Conservation (phyloP, 192 early-diverging fungal genomes). For the Umbelopsis ramanniana region DNA sequence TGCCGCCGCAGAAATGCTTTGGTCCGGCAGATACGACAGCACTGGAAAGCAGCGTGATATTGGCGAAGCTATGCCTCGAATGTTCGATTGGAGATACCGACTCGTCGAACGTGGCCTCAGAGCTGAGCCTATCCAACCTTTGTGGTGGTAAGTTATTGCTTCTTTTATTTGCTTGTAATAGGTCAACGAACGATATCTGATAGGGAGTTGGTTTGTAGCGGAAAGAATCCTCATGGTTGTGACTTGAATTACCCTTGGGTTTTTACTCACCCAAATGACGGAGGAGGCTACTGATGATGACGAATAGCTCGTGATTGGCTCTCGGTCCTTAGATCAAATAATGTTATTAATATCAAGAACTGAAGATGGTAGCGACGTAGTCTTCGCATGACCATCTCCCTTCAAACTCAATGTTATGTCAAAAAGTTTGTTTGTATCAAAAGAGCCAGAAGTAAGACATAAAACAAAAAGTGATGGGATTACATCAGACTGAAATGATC, state of each 20-base stretch:
- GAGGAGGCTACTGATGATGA: constrained; percentile 4
- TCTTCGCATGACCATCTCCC: too few relatives aligned
- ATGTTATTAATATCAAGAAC: not conserved
- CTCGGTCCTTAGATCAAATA: not conserved
- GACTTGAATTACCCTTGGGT: constrained; percentile 15
- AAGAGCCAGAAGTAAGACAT: too few relatives aligned
- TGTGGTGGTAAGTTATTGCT: constrained; percentile 36
- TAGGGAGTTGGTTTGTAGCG: not conserved
- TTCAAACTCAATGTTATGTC: too few relatives aligned
- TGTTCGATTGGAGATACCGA: constrained; percentile 76
- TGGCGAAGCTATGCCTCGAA: constrained; percentile 62
- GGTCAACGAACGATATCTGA: not conserved
- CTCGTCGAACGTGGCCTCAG: constrained; percentile 66
- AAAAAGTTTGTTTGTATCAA: too few relatives aligned
- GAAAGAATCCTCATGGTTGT: constrained; percentile 39
- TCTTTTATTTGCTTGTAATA: not conserved
- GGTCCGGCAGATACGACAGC: constrained; percentile 45
- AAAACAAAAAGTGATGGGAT: too few relatives aligned
- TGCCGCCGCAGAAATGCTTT: constrained; percentile 67
- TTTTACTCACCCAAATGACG: constrained; percentile 8
- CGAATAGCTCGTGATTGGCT: not conserved
- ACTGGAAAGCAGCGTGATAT: constrained; percentile 56
- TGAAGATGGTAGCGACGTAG: too few relatives aligned
- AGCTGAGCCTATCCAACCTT: constrained; percentile 72
- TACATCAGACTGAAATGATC: too few relatives aligned